These are phyloP conservation scores for Plicaturopsis crispa DNA, from an alignment of 768 basidiomycete species.

Conservation along the genomic window DNA sequence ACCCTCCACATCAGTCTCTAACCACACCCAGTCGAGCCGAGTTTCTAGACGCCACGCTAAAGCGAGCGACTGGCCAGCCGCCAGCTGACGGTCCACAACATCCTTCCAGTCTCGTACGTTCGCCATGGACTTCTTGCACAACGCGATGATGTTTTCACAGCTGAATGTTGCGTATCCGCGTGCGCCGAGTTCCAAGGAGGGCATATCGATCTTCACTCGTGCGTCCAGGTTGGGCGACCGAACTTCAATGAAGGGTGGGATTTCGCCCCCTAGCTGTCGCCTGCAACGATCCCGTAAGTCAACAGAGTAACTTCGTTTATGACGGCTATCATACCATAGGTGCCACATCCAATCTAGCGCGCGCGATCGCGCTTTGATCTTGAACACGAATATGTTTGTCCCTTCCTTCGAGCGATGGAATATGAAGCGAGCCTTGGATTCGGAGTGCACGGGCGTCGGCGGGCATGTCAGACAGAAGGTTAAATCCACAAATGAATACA, in stretches of 20 bases:
- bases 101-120: slow-evolving; percentile 54
- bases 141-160: slow-evolving; percentile 50
- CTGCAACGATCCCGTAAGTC: slow-evolving; percentile 25
- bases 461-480: slow-evolving; percentile 72
- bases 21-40: slow-evolving; percentile 83
- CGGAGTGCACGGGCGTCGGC: slow-evolving; percentile 36
- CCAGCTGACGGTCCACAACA: slow-evolving; percentile 46
- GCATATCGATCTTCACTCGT: slow-evolving; percentile 64
- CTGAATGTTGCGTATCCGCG: slow-evolving; percentile 45
- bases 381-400: slow-evolving; percentile 84
- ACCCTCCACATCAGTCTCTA: slow-evolving; percentile 58
- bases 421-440: slow-evolving; percentile 35
- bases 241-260: slow-evolving; percentile 68
- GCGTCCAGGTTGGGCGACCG: slow-evolving; percentile 60
- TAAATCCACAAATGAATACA: slow-evolving; percentile 84
- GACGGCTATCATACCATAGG: slow-evolving; percentile 47
- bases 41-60: slow-evolving; percentile 74
- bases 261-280: slow-evolving; percentile 61
- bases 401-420: slow-evolving; percentile 52
- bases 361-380: slow-evolving; percentile 67
- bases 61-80: slow-evolving; percentile 51
- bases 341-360: slow-evolving; percentile 89
- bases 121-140: slow-evolving; percentile 51
- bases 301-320: slow-evolving; percentile 1
- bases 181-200: slow-evolving; percentile 32